Evolutionary conservation across 1,284 basidiomycete genomes (phyloP).

Genomic region (Termitomyces sp.): DNA sequence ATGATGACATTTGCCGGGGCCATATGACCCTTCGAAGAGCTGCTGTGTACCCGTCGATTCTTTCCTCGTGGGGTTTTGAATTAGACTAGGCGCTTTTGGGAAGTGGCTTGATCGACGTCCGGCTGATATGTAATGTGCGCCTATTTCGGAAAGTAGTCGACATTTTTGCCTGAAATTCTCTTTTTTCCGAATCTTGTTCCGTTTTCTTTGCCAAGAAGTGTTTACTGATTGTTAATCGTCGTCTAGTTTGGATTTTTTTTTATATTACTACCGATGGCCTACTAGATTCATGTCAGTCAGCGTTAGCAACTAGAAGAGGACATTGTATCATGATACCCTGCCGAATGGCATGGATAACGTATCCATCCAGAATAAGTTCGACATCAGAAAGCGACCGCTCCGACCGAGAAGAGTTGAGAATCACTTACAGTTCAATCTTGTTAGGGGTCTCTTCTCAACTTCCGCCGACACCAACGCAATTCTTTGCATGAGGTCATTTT

Average conservation of each 20-base stretch:
- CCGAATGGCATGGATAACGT: neutral
- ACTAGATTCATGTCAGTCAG: neutral
- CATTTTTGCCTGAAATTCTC: neutral
- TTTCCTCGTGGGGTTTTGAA: neutral
- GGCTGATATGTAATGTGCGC: conserved; percentile 6
- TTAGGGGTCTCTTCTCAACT: neutral
- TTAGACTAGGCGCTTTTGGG: conserved; percentile 9
- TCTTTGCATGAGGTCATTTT: neutral
- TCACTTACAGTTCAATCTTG: neutral
- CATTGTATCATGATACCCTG: neutral
- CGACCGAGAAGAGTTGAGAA: too few species aligned
- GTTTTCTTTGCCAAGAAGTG: neutral
- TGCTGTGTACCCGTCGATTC: neutral
- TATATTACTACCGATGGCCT: neutral
- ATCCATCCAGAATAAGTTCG: neutral
- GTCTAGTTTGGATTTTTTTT: neutral
- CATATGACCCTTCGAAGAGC: conserved; percentile 64
- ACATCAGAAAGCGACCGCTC: neutral
- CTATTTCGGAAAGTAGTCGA: neutral
- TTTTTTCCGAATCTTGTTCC: neutral
- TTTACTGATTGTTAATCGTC: neutral
- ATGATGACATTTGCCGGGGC: conserved; percentile 73
- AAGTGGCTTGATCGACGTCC: conserved; percentile 19
- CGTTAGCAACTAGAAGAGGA: neutral
- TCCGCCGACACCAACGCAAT: neutral